Conservation (phyloP, 1,284 basidiomycete genomes). For the Pterulicium gracile region DNA sequence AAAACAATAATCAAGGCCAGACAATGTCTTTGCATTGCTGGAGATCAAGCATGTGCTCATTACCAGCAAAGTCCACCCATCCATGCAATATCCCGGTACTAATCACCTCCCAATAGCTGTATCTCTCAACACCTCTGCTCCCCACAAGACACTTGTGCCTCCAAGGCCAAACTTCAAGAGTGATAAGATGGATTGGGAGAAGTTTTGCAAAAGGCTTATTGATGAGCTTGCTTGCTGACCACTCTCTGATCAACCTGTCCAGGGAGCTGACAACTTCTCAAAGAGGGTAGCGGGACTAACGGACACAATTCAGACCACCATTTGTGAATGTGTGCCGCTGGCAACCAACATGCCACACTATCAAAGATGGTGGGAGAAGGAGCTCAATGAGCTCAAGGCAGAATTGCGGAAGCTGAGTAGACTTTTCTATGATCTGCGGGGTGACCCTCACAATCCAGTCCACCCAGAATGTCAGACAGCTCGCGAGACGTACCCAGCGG, state of each 20-base stretch:
- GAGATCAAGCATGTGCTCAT: too few relatives aligned
- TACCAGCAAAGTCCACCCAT: too few relatives aligned
- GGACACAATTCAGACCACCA: conserved; percentile 1
- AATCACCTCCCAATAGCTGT: too few relatives aligned
- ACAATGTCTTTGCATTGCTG: conserved; percentile 17
- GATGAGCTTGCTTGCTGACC: background rate
- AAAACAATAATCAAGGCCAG: conserved; percentile 18
- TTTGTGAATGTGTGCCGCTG: background rate
- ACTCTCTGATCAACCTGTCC: background rate
- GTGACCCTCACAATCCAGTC: conserved; percentile 11
- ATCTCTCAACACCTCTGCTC: too few relatives aligned
- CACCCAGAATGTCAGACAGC: conserved; percentile 8
- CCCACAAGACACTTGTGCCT: too few relatives aligned
- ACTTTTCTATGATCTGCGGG: conserved; percentile 9
- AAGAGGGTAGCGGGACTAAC: conserved; percentile 8
- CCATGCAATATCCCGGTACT: too few relatives aligned
- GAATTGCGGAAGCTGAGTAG: conserved; percentile 11
- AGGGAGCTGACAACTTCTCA: conserved; percentile 8
- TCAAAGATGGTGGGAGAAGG: conserved; percentile 18
- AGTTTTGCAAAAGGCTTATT: conserved; percentile 13
- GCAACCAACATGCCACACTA: conserved; percentile 12
- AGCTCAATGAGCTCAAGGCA: conserved; percentile 12
- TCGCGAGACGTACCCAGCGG: background rate
- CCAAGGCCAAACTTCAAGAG: conserved; percentile 12
- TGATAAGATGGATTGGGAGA: conserved; percentile 14